Conservation (phyloP, 129 eudicot species). For the Centaurea solstitialis region DNA sequence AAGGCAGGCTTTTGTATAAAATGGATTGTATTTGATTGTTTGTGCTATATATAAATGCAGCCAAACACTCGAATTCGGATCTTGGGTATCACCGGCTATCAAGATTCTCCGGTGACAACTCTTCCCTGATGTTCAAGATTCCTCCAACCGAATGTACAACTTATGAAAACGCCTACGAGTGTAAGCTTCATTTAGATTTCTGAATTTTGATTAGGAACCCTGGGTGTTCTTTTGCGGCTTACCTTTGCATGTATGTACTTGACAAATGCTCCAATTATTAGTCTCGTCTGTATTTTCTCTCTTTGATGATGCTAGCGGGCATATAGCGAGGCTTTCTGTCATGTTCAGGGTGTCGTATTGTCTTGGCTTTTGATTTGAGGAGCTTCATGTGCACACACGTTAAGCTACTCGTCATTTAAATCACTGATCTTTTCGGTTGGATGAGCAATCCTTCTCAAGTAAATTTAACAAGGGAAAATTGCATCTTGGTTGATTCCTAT, state of each 20-base stretch:
- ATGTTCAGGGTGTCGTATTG: not conserved
- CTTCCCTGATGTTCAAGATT: slow-evolving; percentile 30
- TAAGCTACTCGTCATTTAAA: not conserved
- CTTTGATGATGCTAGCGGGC: not conserved
- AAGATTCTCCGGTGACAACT: slow-evolving; percentile 61
- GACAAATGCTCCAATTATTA: slow-evolving; percentile 25
- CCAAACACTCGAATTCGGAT: slow-evolving; percentile 88
- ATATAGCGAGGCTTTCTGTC: not conserved
- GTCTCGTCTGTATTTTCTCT: slow-evolving; percentile 20
- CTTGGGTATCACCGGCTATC: slow-evolving; percentile 82
- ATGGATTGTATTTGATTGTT: slow-evolving; percentile 18
- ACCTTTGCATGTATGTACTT: slow-evolving; percentile 24
- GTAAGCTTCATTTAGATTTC: not conserved
- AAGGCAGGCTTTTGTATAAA: not conserved
- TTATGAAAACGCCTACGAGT: not conserved
- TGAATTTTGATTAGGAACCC: slow-evolving; percentile 14
- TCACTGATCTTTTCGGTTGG: not conserved
- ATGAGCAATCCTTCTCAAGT: not conserved
- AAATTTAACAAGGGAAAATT: not conserved
- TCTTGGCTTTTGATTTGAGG: not conserved
- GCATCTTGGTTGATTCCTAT: not conserved
- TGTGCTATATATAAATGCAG: slow-evolving; percentile 38
- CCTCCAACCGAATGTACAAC: not conserved
- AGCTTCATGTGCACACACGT: not conserved
- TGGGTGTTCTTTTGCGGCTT: slow-evolving; percentile 19